A percentile compares a stretch with the other conserved stretches of the same genome.
These are phyloP conservation scores for Saccharomyces hybrid DNA, from an alignment of 1,139 yeast species.

Conservation along the genomic window DNA sequence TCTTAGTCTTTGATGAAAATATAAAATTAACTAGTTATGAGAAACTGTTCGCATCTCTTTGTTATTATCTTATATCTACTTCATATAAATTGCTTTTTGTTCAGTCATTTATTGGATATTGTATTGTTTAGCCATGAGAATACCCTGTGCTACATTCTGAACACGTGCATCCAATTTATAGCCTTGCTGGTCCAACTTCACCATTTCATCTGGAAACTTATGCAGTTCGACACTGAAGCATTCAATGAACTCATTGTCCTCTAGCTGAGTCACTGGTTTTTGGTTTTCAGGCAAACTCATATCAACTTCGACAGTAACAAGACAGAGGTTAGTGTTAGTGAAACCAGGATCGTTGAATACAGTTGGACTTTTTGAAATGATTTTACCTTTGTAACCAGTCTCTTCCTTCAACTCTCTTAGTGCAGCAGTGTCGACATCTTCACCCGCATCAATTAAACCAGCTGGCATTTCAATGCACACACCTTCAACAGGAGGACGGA, in stretches of 20 bases:
- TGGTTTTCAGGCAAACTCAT: conserved; percentile 53
- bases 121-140: conserved; percentile 42
- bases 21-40: neutral
- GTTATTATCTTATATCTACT: too few relatives aligned
- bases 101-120: conserved; percentile 14
- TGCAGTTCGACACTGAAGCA: conserved; percentile 63
- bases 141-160: conserved; percentile 78
- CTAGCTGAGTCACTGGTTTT: conserved; percentile 66
- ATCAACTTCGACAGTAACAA: conserved; percentile 77
- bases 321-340: conserved; percentile 77
- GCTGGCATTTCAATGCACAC: conserved; percentile 93
- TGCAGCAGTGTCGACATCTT: conserved; percentile 71
- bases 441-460: conserved; percentile 82
- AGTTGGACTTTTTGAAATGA: conserved; percentile 44
- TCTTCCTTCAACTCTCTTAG: conserved; percentile 82
- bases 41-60: neutral
- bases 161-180: conserved; percentile 79
- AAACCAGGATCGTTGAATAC: conserved; percentile 90
- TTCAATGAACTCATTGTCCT: conserved; percentile 85
- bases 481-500: conserved; percentile 83
- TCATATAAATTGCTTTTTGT: neutral
- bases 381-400: conserved; percentile 69
- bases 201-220: conserved; percentile 48
- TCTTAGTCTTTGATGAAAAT: neutral
- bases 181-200: conserved; percentile 50